A percentile compares a stretch with the other conserved stretches of the same genome.
These are phyloP conservation scores for Areca catechu DNA, from an alignment of 176 grass and related monocot genomes.

Conservation along the genomic window DNA sequence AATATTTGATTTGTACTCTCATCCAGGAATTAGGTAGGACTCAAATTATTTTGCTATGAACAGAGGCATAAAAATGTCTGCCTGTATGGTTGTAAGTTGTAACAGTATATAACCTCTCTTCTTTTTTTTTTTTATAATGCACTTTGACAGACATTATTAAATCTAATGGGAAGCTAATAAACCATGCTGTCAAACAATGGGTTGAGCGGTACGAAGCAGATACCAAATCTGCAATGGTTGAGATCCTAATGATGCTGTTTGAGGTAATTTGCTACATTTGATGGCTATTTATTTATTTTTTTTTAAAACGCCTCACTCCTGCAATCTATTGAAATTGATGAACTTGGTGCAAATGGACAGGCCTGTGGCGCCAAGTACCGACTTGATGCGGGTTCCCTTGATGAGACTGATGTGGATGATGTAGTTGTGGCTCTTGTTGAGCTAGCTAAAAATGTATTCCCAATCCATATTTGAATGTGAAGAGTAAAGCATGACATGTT, in stretches of 20 bases:
- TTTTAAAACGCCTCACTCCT: no score
- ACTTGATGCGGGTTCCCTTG: slow-evolving; percentile 56
- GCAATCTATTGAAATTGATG: not conserved
- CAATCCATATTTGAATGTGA: not conserved
- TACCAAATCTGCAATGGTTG: slow-evolving; percentile 54
- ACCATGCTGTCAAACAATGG: slow-evolving; percentile 70
- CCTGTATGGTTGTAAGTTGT: no score
- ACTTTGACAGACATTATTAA: slow-evolving; percentile 62
- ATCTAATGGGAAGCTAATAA: slow-evolving; percentile 66
- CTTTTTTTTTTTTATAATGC: no score
- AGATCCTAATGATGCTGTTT: slow-evolving; percentile 77
- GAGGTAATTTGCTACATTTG: slow-evolving; percentile 47
- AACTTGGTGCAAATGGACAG: slow-evolving; percentile 32
- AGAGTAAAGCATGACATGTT: slow-evolving; percentile 3
- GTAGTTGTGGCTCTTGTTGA: slow-evolving; percentile 66
- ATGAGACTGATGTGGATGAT: slow-evolving; percentile 63
- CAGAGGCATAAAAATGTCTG: no score
- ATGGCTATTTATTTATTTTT: not conserved
- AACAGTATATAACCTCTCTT: no score
- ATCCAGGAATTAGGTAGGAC: no score
- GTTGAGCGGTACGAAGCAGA: slow-evolving; percentile 73
- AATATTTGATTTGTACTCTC: no score
- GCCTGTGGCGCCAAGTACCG: slow-evolving; percentile 80
- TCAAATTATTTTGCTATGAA: no score
- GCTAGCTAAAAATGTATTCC: slow-evolving; percentile 76